These are phyloP conservation scores for Puccinia novopanici DNA, from an alignment of 1,284 basidiomycete genomes.

Conservation along the genomic window DNA sequence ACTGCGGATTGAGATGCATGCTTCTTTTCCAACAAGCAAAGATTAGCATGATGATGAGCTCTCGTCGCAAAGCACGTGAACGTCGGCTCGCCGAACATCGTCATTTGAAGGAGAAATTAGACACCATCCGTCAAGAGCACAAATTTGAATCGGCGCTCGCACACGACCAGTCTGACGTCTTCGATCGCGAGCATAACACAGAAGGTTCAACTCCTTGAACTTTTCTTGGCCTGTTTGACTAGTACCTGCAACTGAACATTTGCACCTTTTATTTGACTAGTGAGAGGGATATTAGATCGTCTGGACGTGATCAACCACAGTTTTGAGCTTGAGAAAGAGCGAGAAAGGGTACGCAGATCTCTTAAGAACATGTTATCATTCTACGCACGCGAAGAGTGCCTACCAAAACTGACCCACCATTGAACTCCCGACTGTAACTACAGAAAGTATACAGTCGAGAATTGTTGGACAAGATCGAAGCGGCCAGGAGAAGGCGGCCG, in stretches of 20 bases:
- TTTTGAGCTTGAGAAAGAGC: slow-evolving; percentile 28
- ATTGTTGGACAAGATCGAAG: slow-evolving; percentile 40
- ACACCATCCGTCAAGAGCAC: slow-evolving; percentile 16
- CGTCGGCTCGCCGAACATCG: slow-evolving; percentile 15
- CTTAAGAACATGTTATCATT: too few species aligned
- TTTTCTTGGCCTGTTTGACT: not conserved
- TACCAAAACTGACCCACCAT: not conserved
- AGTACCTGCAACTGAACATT: not conserved
- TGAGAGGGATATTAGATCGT: slow-evolving; percentile 14
- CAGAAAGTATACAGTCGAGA: slow-evolving; percentile 39
- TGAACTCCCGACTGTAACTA: not conserved
- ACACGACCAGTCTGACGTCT: not conserved
- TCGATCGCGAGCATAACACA: slow-evolving; percentile 3
- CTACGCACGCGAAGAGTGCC: too few species aligned
- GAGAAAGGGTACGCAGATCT: slow-evolving; percentile 14
- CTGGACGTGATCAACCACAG: slow-evolving; percentile 17
- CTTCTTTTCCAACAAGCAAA: not conserved
- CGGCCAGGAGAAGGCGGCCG: slow-evolving; percentile 23
- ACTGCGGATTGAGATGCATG: not conserved
- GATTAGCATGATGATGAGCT: slow-evolving; percentile 45
- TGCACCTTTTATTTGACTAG: not conserved
- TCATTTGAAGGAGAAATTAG: slow-evolving; percentile 22
- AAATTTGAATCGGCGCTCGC: not conserved
- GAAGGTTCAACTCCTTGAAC: not conserved
- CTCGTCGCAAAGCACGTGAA: slow-evolving; percentile 27